A percentile compares a stretch with the other conserved stretches of the same genome.
phyloP scores from a whole-genome alignment of 148 eudicot genomes.

The Amaranthus cruentus region DNA sequence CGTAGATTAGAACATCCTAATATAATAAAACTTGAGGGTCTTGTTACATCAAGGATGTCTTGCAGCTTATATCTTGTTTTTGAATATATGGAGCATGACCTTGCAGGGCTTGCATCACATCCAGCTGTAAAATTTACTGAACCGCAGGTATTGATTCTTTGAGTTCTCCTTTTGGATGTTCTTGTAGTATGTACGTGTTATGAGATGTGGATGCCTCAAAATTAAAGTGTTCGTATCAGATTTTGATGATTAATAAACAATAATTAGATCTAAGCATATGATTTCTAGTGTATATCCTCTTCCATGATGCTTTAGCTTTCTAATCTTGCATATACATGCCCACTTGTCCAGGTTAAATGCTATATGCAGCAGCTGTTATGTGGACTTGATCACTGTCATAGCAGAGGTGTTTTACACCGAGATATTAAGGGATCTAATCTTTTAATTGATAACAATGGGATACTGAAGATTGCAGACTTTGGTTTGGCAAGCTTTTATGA shows the following conservation, averaged over 20 bases:
- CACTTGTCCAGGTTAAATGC: slow-evolving; percentile 73
- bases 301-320: slow-evolving; percentile 3
- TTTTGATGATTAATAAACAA: neutral
- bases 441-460: slow-evolving; percentile 67
- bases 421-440: slow-evolving; percentile 89
- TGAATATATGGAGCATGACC: slow-evolving; percentile 88
- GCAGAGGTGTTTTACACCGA: slow-evolving; percentile 65
- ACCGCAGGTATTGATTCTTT: slow-evolving; percentile 47
- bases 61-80: slow-evolving; percentile 83
- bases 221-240: neutral
- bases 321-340: slow-evolving; percentile 12
- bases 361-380: slow-evolving; percentile 74
- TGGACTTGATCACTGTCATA: slow-evolving; percentile 87
- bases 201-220: neutral
- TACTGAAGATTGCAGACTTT: slow-evolving; percentile 83
- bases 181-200: neutral
- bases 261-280: neutral
- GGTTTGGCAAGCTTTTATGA: slow-evolving; percentile 79
- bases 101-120: slow-evolving; percentile 78
- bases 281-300: neutral
- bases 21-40: slow-evolving; percentile 72
- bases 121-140: slow-evolving; percentile 75
- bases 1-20: slow-evolving; percentile 84
- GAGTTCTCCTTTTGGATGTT: neutral
- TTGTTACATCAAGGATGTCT: slow-evolving; percentile 77